These are phyloP conservation scores for Heterobasidion parviporum DNA, from an alignment of 1,284 basidiomycete genomes.

Conservation along the genomic window DNA sequence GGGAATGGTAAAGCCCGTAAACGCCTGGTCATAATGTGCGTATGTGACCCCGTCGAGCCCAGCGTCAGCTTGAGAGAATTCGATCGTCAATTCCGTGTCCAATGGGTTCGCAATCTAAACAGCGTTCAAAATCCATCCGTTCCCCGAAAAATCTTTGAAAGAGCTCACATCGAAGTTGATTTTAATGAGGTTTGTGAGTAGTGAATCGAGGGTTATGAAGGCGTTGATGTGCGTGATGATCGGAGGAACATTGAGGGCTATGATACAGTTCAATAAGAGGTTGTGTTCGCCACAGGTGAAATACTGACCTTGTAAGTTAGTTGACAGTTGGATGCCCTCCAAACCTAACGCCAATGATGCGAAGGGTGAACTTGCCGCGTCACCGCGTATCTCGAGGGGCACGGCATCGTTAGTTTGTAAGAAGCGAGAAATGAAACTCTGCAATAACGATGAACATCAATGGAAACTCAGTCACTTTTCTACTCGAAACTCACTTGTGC, in stretches of 20 bases:
- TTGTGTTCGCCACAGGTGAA: neutral
- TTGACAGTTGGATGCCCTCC: slow-evolving; percentile 43
- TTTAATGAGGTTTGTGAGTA: slow-evolving; percentile 42
- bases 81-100: slow-evolving; percentile 44
- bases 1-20: slow-evolving; percentile 47
- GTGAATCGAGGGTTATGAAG: slow-evolving; percentile 38
- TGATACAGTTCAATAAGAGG: slow-evolving; percentile 16
- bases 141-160: neutral
- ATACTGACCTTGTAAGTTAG: slow-evolving; percentile 36
- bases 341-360: slow-evolving; percentile 52
- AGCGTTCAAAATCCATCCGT: neutral
- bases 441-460: slow-evolving; percentile 3
- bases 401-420: slow-evolving; percentile 40
- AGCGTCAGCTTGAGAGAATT: slow-evolving; percentile 48
- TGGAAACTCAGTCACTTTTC: neutral
- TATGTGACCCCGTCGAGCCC: slow-evolving; percentile 42
- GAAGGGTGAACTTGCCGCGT: slow-evolving; percentile 54
- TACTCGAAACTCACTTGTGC: slow-evolving; percentile 35
- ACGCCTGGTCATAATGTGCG: slow-evolving; percentile 48
- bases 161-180: slow-evolving; percentile 44
- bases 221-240: slow-evolving; percentile 39
- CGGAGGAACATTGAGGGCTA: slow-evolving; percentile 33
- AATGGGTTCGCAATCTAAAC: slow-evolving; percentile 47
- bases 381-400: slow-evolving; percentile 51
- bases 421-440: slow-evolving; percentile 42